phyloP scores from a whole-genome alignment of 1,139 yeast genomes.

The Sugiyamaella novakii region DNA sequence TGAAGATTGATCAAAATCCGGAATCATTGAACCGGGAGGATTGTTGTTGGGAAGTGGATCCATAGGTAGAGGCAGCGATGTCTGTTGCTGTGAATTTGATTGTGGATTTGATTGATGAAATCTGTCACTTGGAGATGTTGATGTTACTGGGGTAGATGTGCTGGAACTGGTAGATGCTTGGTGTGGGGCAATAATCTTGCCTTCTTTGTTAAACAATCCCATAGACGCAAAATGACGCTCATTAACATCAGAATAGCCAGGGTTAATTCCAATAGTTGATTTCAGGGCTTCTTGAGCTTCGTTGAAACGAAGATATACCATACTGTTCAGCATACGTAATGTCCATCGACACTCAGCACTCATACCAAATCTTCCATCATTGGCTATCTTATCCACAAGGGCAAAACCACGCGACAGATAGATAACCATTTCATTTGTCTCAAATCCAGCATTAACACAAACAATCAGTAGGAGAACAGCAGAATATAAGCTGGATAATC shows the following conservation, averaged over 20 bases:
- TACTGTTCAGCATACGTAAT: slow-evolving; percentile 57
- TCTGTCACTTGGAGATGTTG: slow-evolving; percentile 5
- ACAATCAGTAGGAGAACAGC: slow-evolving; percentile 52
- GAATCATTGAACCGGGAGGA: slow-evolving; percentile 6
- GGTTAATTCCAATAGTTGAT: slow-evolving; percentile 56
- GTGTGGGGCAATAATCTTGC: slow-evolving; percentile 24
- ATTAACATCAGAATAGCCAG: slow-evolving; percentile 59
- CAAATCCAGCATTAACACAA: slow-evolving; percentile 49
- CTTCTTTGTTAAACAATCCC: slow-evolving; percentile 31
- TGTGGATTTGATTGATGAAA: slow-evolving; percentile 5
- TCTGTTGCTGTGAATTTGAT: slow-evolving; percentile 9
- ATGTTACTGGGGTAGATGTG: not conserved
- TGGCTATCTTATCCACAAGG: slow-evolving; percentile 44
- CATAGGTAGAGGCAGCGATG: slow-evolving; percentile 15
- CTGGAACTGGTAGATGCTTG: slow-evolving; percentile 6
- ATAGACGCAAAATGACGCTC: slow-evolving; percentile 47
- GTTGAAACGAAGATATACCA: slow-evolving; percentile 51
- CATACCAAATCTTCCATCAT: slow-evolving; percentile 56
- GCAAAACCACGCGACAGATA: slow-evolving; percentile 35
- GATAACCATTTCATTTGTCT: slow-evolving; percentile 29
- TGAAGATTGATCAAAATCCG: slow-evolving; percentile 1
- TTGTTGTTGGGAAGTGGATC: slow-evolving; percentile 13
- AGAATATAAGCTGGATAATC: slow-evolving; percentile 51
- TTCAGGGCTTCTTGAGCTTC: slow-evolving; percentile 45
- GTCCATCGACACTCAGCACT: slow-evolving; percentile 68